Evolutionary conservation across 108 stramenopile genomes (phyloP).

Genomic region (Cyclostephanos invisitatus): DNA sequence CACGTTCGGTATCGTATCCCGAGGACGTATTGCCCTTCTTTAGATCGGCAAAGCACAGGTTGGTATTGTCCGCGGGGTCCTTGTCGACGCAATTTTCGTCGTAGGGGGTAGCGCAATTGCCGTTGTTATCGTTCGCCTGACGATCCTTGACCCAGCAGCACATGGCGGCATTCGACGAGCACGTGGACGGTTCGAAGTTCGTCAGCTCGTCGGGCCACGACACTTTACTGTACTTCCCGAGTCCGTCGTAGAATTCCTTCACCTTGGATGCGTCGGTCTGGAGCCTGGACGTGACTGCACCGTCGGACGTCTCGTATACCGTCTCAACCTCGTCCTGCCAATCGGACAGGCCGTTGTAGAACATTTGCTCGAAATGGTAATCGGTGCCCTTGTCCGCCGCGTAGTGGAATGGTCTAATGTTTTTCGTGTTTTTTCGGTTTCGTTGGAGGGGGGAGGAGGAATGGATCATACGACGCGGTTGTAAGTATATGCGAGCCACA

Average conservation of each 20-base stretch:
- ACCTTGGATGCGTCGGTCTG: conserved; percentile 30
- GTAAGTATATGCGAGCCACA: too few relatives aligned
- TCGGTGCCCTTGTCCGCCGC: conserved; percentile 34
- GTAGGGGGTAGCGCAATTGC: conserved; percentile 49
- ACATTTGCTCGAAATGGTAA: conserved; percentile 41
- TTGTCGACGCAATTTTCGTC: conserved; percentile 50
- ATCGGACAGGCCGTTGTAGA: conserved; percentile 46
- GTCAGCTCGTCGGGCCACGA: conserved; percentile 27
- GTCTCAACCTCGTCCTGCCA: conserved; percentile 54
- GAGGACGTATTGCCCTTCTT: background rate
- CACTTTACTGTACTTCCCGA: conserved; percentile 10
- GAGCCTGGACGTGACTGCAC: conserved; percentile 12
- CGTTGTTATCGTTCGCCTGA: conserved; percentile 61
- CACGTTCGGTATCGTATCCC: too few relatives aligned
- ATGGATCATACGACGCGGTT: too few relatives aligned
- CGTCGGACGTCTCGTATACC: conserved; percentile 33
- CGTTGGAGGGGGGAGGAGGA: too few relatives aligned
- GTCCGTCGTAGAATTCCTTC: conserved; percentile 30
- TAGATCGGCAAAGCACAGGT: conserved; percentile 53
- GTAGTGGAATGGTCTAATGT: conserved; percentile 12
- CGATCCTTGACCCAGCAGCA: conserved; percentile 63
- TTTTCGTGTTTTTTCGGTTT: too few relatives aligned
- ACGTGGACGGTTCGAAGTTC: conserved; percentile 25
- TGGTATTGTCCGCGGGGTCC: conserved; percentile 59
- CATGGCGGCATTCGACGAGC: conserved; percentile 34